Evolutionary conservation across 2,329 filamentous ascomycete species (phyloP).

Genomic region (Kalmusia sp.): DNA sequence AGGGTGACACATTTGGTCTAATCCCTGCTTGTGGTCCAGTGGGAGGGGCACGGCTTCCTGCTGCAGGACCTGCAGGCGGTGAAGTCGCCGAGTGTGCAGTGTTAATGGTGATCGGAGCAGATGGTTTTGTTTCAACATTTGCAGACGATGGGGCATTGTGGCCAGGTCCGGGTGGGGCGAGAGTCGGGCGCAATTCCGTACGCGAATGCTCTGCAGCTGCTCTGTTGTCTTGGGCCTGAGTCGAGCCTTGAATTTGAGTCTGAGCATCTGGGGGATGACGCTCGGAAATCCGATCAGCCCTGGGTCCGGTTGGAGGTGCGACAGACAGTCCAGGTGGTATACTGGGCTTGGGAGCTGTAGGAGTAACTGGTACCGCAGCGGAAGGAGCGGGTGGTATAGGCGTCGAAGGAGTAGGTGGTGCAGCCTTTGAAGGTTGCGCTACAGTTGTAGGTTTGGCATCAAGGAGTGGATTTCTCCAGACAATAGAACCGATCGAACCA

Average conservation of each 20-base stretch:
- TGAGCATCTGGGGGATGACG: constrained; percentile 27
- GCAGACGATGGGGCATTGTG: constrained; percentile 16
- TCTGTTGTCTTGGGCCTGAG: constrained; percentile 24
- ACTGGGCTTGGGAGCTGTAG: constrained; percentile 39
- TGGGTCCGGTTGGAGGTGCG: constrained; percentile 51
- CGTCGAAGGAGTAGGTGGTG: constrained; percentile 25
- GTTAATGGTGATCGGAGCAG: constrained; percentile 6
- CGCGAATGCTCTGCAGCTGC: constrained; percentile 24
- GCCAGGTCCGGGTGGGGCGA: constrained; percentile 16
- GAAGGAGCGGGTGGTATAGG: constrained; percentile 25
- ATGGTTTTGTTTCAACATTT: constrained; percentile 22
- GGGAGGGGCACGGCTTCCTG: constrained; percentile 35
- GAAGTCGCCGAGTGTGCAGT: constrained; percentile 26
- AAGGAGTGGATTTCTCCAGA: constrained; percentile 50
- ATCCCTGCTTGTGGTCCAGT: constrained; percentile 42
- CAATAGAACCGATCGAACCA: constrained; percentile 53
- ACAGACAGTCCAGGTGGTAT: constrained; percentile 45
- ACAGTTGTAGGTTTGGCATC: constrained; percentile 38
- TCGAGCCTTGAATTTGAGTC: constrained; percentile 1
- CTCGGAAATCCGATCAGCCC: constrained; percentile 44
- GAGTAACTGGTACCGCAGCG: constrained; percentile 27
- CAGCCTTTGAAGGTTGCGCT: constrained; percentile 36
- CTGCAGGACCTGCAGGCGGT: constrained; percentile 38
- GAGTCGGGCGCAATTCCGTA: constrained; percentile 30
- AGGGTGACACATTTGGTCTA: constrained; percentile 41